Percentiles rank a stretch among this genome's conserved stretches.
These are phyloP conservation scores for Condylostoma magnum DNA, from an alignment of 169 alveolate genomes.

Conservation along the genomic window DNA sequence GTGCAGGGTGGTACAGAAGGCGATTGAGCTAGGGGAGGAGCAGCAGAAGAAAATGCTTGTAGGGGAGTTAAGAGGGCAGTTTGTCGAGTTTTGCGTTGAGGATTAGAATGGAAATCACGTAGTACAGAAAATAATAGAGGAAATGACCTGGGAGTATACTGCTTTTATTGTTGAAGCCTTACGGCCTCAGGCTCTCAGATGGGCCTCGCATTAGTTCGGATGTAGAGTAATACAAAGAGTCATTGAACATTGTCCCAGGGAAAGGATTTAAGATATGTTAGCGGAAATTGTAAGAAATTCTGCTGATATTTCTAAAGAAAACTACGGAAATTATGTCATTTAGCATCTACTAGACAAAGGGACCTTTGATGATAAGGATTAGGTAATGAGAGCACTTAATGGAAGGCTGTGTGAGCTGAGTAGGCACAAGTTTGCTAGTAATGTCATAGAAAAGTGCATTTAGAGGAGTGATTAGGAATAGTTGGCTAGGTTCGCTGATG, in stretches of 20 bases:
- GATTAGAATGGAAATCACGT: conserved; percentile 82
- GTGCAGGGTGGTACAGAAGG: conserved; percentile 86
- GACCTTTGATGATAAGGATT: conserved; percentile 39
- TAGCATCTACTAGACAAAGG: conserved; percentile 79
- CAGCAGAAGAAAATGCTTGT: conserved; percentile 41
- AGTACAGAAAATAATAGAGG: conserved; percentile 72
- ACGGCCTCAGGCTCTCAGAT: conserved; percentile 40
- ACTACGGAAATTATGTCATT: conserved; percentile 84
- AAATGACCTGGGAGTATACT: conserved; percentile 45
- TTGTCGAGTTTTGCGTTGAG: conserved; percentile 50
- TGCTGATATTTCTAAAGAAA: conserved; percentile 54
- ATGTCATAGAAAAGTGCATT: conserved; percentile 75
- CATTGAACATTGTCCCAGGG: conserved; percentile 66
- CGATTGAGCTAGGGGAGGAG: conserved; percentile 60
- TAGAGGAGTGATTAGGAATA: conserved; percentile 45
- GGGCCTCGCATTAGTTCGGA: conserved; percentile 75
- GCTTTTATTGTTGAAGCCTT: conserved; percentile 42
- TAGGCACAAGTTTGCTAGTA: conserved; percentile 65
- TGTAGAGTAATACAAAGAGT: conserved; percentile 84
- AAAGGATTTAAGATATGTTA: conserved; percentile 25
- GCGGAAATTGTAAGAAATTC: conserved; percentile 48
- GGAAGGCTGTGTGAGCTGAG: conserved; percentile 43
- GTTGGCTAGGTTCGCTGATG: conserved; percentile 42
- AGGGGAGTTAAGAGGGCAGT: conserved; percentile 43
- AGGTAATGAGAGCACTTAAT: conserved; percentile 41